A percentile compares a stretch with the other conserved stretches of the same genome.
Evolutionary conservation across 2,329 filamentous ascomycete genomes (phyloP).

Genomic region (Fusarium tuaranense): DNA sequence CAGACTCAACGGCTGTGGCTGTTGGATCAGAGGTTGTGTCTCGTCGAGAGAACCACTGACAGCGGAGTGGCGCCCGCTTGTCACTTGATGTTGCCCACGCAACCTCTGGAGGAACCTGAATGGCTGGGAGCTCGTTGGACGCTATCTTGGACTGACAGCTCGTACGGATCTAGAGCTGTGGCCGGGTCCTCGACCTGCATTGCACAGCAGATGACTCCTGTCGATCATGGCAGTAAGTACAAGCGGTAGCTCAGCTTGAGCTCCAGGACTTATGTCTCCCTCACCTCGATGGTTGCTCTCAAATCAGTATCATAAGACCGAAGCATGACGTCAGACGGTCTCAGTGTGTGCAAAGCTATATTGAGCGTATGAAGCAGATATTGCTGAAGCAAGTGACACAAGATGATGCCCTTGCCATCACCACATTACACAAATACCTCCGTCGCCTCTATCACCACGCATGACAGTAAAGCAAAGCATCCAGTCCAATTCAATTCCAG

Average conservation of each 20-base stretch:
- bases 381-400: background rate
- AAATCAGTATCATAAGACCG: background rate
- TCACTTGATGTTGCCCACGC: background rate
- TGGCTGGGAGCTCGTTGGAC: background rate
- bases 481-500: conserved; percentile 10
- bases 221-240: background rate
- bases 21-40: background rate
- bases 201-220: background rate
- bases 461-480: background rate
- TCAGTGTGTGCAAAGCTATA: background rate
- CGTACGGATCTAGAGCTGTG: background rate
- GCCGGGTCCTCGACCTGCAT: background rate
- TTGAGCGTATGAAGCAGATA: background rate
- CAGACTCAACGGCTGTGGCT: conserved; percentile 16
- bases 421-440: background rate
- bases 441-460: background rate
- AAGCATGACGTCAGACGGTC: background rate
- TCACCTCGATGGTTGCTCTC: background rate
- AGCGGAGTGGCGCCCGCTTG: conserved; percentile 1
- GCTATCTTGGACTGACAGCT: background rate
- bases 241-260: background rate
- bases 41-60: background rate
- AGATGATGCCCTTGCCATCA: background rate
- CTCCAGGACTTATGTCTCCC: background rate
- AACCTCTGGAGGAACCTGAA: background rate